phyloP scores from a whole-genome alignment of 176 grass and related monocot genomes.

The Ensete ventricosum region DNA sequence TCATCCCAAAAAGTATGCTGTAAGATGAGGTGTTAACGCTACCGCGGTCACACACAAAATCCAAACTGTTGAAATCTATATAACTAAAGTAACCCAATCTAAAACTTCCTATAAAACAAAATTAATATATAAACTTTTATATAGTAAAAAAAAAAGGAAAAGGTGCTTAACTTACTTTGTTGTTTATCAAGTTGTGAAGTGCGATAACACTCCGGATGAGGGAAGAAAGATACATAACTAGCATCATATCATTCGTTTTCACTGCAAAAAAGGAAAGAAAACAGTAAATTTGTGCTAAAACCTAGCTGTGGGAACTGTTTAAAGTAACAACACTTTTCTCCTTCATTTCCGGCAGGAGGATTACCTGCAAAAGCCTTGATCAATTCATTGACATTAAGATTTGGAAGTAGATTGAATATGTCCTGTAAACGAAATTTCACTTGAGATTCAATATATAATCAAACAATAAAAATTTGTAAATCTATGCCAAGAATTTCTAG shows the following conservation, averaged over 20 bases:
- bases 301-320: no score
- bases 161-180: constrained; percentile 45
- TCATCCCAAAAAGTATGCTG: not conserved
- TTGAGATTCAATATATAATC: constrained; percentile 3
- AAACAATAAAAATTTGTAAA: not conserved
- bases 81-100: not conserved
- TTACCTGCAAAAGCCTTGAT: constrained; percentile 96
- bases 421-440: constrained; percentile 35
- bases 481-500: no score
- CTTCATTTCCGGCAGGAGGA: not conserved
- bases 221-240: constrained; percentile 92
- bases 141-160: not conserved
- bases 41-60: not conserved
- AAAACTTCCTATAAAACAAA: not conserved
- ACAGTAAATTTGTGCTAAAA: constrained; percentile 15
- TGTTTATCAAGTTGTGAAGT: constrained; percentile 98
- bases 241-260: constrained; percentile 99
- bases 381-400: constrained; percentile 87
- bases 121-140: not conserved
- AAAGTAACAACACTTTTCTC: not conserved
- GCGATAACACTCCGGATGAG: constrained; percentile 87
- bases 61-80: not conserved
- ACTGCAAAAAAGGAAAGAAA: constrained; percentile 35
- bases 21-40: not conserved
- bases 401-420: constrained; percentile 93